These are phyloP conservation scores for Lasiodiplodia gonubiensis DNA, from an alignment of 2,329 filamentous ascomycete genomes.

Conservation along the genomic window DNA sequence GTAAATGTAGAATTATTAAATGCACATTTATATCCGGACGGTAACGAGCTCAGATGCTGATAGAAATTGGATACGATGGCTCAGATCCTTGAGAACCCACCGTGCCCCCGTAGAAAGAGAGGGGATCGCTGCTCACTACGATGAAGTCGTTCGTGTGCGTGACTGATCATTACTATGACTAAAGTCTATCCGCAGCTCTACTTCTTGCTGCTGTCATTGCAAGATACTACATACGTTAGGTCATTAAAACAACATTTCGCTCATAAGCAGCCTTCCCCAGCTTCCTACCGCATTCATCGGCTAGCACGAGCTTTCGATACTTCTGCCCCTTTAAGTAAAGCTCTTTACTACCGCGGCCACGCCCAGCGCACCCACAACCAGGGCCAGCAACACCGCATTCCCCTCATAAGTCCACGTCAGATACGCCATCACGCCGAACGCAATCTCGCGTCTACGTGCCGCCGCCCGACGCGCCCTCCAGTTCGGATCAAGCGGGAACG, in stretches of 20 bases:
- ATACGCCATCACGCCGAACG: slow-evolving; percentile 64
- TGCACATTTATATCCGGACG: too few species aligned
- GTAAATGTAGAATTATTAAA: too few species aligned
- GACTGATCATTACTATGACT: not conserved
- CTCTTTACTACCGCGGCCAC: slow-evolving; percentile 1
- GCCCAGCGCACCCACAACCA: slow-evolving; percentile 18
- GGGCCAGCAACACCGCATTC: slow-evolving; percentile 45
- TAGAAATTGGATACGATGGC: too few species aligned
- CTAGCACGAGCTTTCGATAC: not conserved
- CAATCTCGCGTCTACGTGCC: slow-evolving; percentile 64
- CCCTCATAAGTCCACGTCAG: slow-evolving; percentile 57
- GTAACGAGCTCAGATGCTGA: too few species aligned
- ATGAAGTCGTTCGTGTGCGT: not conserved
- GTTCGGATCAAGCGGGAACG: slow-evolving; percentile 62
- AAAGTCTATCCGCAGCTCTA: not conserved
- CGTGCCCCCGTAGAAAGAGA: too few species aligned
- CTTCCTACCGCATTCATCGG: too few species aligned
- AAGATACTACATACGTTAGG: not conserved
- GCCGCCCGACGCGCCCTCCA: slow-evolving; percentile 61
- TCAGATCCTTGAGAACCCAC: too few species aligned
- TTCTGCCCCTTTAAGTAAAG: not conserved
- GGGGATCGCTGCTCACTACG: too few species aligned
- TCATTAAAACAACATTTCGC: not conserved
- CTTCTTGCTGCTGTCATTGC: not conserved
- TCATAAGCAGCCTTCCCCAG: not conserved